Conservation (phyloP, 768 basidiomycete genomes). For the Hydnomerulius pinastri region DNA sequence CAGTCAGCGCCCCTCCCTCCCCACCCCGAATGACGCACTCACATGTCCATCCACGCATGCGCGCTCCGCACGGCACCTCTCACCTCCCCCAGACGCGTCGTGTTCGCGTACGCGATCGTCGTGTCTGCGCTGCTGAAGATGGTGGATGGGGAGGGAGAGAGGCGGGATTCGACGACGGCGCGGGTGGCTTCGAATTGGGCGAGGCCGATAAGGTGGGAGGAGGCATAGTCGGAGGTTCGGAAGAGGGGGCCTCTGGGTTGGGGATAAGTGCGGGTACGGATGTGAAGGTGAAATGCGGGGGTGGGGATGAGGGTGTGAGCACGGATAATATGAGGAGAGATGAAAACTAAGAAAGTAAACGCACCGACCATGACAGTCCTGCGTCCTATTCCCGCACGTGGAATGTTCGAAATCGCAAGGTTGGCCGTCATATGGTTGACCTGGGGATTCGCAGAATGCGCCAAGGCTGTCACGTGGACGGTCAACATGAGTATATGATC, state of each 20-base stretch:
- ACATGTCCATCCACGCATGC: conserved; percentile 76
- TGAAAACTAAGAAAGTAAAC: conserved; percentile 13
- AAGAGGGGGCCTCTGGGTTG: conserved; percentile 69
- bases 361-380: conserved; percentile 73
- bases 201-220: conserved; percentile 71
- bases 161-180: conserved; percentile 57
- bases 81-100: conserved; percentile 42
- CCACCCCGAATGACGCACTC: conserved; percentile 20
- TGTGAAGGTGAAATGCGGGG: neutral
- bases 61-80: conserved; percentile 66
- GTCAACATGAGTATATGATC: conserved; percentile 3
- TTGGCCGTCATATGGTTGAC: conserved; percentile 64
- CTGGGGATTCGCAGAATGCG: conserved; percentile 78
- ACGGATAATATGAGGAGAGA: too few species aligned
- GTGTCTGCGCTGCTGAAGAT: conserved; percentile 22
- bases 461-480: conserved; percentile 46
- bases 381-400: conserved; percentile 68
- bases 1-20: neutral
- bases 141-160: neutral
- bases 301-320: too few species aligned
- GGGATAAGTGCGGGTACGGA: neutral
- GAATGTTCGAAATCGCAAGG: conserved; percentile 71
- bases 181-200: conserved; percentile 70
- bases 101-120: conserved; percentile 17
- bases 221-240: conserved; percentile 72